Percentiles rank a stretch among this genome's conserved stretches.
Conservation (phyloP, 108 stramenopile species). For the Licmophora abbreviata region DNA sequence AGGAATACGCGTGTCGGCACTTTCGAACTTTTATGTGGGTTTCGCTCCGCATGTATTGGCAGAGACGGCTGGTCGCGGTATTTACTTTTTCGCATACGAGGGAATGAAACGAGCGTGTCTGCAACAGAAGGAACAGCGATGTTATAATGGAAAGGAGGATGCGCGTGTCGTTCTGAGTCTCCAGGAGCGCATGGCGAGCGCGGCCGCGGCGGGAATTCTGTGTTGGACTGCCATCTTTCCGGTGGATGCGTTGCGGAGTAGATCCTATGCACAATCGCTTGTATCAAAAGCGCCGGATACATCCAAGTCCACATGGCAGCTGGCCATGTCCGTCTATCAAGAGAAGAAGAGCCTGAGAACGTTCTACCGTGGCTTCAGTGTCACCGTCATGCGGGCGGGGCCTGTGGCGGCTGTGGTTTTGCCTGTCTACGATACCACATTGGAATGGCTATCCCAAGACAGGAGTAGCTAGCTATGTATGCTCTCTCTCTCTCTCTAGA, state of each 20-base stretch:
- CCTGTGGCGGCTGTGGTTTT: slow-evolving; percentile 74
- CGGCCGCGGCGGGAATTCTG: slow-evolving; percentile 51
- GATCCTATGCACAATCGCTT: slow-evolving; percentile 36
- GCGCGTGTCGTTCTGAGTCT: slow-evolving; percentile 5
- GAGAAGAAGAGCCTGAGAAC: slow-evolving; percentile 21
- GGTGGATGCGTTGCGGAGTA: slow-evolving; percentile 45
- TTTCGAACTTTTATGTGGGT: slow-evolving; percentile 31
- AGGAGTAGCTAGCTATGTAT: too few relatives aligned
- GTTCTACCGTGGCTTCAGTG: slow-evolving; percentile 55
- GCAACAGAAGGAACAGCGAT: slow-evolving; percentile 8
- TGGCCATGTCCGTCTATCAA: slow-evolving; percentile 13
- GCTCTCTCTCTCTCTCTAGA: too few relatives aligned
- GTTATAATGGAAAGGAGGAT: neutral
- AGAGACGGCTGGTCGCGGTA: slow-evolving; percentile 42
- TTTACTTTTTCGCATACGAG: slow-evolving; percentile 61
- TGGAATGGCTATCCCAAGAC: slow-evolving; percentile 18
- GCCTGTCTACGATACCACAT: slow-evolving; percentile 61
- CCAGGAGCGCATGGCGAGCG: slow-evolving; percentile 53
- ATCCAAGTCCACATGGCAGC: slow-evolving; percentile 14
- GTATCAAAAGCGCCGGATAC: neutral
- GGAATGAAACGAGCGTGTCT: slow-evolving; percentile 34
- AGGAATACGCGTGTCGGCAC: too few relatives aligned
- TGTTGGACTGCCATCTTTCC: slow-evolving; percentile 76
- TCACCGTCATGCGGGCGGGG: slow-evolving; percentile 63
- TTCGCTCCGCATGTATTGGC: slow-evolving; percentile 56